Conservation (phyloP, 2,329 filamentous ascomycete genomes). For the Allantophomopsis lycopodina region DNA sequence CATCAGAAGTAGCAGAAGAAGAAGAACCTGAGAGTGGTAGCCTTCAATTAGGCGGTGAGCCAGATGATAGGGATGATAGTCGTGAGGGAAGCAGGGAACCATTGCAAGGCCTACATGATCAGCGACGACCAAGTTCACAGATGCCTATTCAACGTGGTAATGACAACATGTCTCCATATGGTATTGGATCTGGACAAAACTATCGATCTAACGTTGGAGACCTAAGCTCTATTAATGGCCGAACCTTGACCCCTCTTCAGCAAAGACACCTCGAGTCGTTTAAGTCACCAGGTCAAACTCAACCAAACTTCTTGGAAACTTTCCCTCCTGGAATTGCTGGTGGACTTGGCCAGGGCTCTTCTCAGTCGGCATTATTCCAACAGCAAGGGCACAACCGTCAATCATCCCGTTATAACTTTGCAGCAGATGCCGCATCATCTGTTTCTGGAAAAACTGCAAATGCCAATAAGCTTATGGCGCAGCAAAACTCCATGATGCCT, state of each 20-base stretch:
- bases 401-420: slow-evolving; percentile 77
- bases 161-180: slow-evolving; percentile 35
- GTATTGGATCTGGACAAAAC: slow-evolving; percentile 29
- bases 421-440: slow-evolving; percentile 55
- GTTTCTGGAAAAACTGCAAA: slow-evolving; percentile 59
- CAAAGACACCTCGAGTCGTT: slow-evolving; percentile 50
- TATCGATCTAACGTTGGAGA: slow-evolving; percentile 35
- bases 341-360: slow-evolving; percentile 30
- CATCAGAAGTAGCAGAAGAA: slow-evolving; percentile 27
- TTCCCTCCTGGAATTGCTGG: slow-evolving; percentile 40
- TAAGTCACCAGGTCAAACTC: slow-evolving; percentile 26
- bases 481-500: slow-evolving; percentile 82
- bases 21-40: slow-evolving; percentile 72
- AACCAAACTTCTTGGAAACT: slow-evolving; percentile 39
- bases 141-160: slow-evolving; percentile 60
- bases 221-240: slow-evolving; percentile 46
- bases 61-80: slow-evolving; percentile 59
- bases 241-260: slow-evolving; percentile 71
- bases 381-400: slow-evolving; percentile 64
- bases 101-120: slow-evolving; percentile 35
- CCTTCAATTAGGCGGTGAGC: slow-evolving; percentile 81
- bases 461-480: slow-evolving; percentile 69
- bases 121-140: slow-evolving; percentile 54
- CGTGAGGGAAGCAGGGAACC: slow-evolving; percentile 23
- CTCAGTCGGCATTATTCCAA: slow-evolving; percentile 33